Evolutionary conservation across 257 asterid species (phyloP).

Genomic region (Solanum peruvianum): DNA sequence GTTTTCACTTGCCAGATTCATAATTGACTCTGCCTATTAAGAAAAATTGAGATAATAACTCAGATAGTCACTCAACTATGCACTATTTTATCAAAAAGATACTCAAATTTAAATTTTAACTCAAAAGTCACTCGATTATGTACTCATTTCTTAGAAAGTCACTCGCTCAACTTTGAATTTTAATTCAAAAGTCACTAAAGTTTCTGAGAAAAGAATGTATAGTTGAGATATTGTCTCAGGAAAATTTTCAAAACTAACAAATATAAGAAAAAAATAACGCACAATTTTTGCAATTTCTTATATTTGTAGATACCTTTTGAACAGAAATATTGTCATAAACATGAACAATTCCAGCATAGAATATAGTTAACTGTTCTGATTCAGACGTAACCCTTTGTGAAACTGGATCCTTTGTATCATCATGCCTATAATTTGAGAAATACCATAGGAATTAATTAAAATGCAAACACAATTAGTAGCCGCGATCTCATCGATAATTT

Average conservation of each 20-base stretch:
- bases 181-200: too few relatives aligned
- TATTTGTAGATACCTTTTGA: background rate
- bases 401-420: background rate
- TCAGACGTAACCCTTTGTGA: background rate
- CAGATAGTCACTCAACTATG: too few relatives aligned
- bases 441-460: background rate
- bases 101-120: too few relatives aligned
- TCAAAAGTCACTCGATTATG: too few relatives aligned
- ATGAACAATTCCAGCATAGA: constrained; percentile 7
- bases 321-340: background rate
- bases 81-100: too few relatives aligned
- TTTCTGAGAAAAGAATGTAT: too few relatives aligned
- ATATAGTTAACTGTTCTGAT: constrained; percentile 8
- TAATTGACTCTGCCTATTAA: background rate
- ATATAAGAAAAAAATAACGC: background rate
- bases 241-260: background rate
- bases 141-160: too few relatives aligned
- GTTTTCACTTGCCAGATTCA: background rate
- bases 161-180: too few relatives aligned
- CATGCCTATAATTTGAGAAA: background rate
- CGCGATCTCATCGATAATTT: background rate
- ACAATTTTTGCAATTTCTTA: background rate
- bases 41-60: too few relatives aligned
- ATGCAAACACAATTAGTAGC: background rate
- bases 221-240: too few relatives aligned